Evolutionary conservation across 352 stramenopile species (phyloP), one percentile per base, ranked within the genome.

Genomic region (Globisporangium nunn): DNA sequence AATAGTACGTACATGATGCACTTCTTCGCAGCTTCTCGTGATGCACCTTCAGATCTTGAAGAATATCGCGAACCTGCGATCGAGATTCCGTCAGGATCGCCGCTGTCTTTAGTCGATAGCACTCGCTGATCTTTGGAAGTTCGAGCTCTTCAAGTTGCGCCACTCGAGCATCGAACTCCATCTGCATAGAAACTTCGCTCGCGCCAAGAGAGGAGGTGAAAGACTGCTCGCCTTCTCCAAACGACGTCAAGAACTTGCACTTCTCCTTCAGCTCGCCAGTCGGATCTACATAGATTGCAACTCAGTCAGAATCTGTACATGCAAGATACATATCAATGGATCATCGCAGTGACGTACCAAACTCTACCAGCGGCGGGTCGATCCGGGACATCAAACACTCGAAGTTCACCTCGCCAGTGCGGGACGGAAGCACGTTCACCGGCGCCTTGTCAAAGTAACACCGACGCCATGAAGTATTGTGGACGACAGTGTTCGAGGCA

Each of bases 161-260:
- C 17, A 91, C 68, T 15, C 58, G 66, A 17, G 61, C 63, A 45
- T 88, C 71, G 66, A 87, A 75, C 5, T 74, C 66, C 48, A 78
- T 66, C 68, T 88, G 74, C 2, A 62, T 64, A 3, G 62, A 7
- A n/a, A 14, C 23, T 49, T 62, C 47, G 55, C 37, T 54, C 12
- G 28, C 61, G 28, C 44, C 46, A 6, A 72, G 45, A 40, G 53
- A 52, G 2, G 66, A 62, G 3, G 71, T 52, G 43, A 69, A 41
- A 56, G 76, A 68, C 3, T 68, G 61, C 44, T 61, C 74, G 3
- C 58, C 67, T 39, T 80, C 71, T 12, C 72, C 75, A 54, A 88
- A 86, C 15, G 64, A 63, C 17, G 63, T 43, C 15, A 86, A 35
- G 11, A 88, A 39, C 41, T 68, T 70, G 43, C 74, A 85, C 41